Conservation (phyloP, 2,329 filamentous ascomycete genomes). For the Magnaporthales sp. region DNA sequence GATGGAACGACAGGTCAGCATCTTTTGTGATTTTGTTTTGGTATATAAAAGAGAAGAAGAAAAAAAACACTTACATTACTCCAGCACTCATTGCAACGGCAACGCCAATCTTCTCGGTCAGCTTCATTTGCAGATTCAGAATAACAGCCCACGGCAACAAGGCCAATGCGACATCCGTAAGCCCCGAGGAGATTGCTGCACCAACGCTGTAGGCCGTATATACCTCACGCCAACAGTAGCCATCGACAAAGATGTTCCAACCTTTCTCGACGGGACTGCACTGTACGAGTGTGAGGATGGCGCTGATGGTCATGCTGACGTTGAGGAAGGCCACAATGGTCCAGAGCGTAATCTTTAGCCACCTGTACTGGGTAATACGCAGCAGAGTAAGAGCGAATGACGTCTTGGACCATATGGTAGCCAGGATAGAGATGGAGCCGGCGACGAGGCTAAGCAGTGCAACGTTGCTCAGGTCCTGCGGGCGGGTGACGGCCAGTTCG, state of each 20-base stretch:
- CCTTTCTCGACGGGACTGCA: slow-evolving; percentile 9
- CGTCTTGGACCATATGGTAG: slow-evolving; percentile 26
- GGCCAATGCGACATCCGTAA: slow-evolving; percentile 17
- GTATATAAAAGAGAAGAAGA: neutral
- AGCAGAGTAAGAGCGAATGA: slow-evolving; percentile 28
- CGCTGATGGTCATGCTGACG: slow-evolving; percentile 16
- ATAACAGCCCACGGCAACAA: slow-evolving; percentile 21
- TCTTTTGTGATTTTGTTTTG: neutral
- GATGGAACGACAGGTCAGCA: neutral
- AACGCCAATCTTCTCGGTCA: slow-evolving; percentile 20
- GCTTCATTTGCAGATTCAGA: slow-evolving; percentile 18
- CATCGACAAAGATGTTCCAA: slow-evolving; percentile 5
- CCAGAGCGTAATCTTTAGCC: slow-evolving; percentile 20
- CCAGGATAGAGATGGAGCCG: slow-evolving; percentile 19
- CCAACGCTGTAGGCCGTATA: slow-evolving; percentile 16
- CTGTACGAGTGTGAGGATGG: slow-evolving; percentile 8
- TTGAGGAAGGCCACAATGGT: slow-evolving; percentile 22
- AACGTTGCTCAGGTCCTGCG: neutral
- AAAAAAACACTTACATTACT: slow-evolving; percentile 13
- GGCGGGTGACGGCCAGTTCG: slow-evolving; percentile 6
- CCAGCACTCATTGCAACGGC: slow-evolving; percentile 23
- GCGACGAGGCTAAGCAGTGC: slow-evolving; percentile 7
- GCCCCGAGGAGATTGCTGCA: slow-evolving; percentile 16
- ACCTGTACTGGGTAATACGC: slow-evolving; percentile 16
- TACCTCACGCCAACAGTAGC: slow-evolving; percentile 13